A percentile compares a stretch with the other conserved stretches of the same genome.
phyloP scores from a whole-genome alignment of 306 rosid genomes.

The Nissolia schottii region DNA sequence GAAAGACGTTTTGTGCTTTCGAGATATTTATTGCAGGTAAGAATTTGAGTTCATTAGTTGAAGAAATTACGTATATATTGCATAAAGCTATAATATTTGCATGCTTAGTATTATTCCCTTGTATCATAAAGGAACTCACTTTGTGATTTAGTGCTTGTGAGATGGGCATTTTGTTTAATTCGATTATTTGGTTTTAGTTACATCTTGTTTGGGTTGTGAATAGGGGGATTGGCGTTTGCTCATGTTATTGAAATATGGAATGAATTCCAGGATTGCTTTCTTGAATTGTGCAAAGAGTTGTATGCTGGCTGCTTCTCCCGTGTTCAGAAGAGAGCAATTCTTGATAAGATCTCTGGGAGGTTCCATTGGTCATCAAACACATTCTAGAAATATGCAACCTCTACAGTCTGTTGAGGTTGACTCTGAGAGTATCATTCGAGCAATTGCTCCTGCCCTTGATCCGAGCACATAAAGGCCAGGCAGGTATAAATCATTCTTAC shows the following conservation, averaged over 20 bases:
- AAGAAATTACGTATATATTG: not conserved
- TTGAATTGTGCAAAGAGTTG: constrained; percentile 37
- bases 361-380: constrained; percentile 13
- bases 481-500: constrained; percentile 48
- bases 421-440: constrained; percentile 53
- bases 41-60: not conserved
- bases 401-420: constrained; percentile 51
- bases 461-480: constrained; percentile 72
- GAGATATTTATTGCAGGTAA: not conserved
- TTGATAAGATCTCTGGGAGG: constrained; percentile 63
- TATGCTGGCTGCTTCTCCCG: constrained; percentile 57
- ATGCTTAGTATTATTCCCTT: not conserved
- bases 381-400: constrained; percentile 39
- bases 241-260: constrained; percentile 45
- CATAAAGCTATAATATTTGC: not conserved
- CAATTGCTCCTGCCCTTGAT: constrained; percentile 74
- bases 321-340: constrained; percentile 67
- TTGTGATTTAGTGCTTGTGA: not conserved
- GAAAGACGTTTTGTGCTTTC: not conserved
- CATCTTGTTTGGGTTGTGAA: constrained; percentile 33
- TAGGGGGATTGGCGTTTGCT: constrained; percentile 36
- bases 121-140: not conserved
- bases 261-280: constrained; percentile 42
- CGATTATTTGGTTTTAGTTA: too few relatives aligned
- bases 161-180: not conserved